Conservation (phyloP, 495 filamentous ascomycete genomes). For the Podospora pseudopauciseta region DNA sequence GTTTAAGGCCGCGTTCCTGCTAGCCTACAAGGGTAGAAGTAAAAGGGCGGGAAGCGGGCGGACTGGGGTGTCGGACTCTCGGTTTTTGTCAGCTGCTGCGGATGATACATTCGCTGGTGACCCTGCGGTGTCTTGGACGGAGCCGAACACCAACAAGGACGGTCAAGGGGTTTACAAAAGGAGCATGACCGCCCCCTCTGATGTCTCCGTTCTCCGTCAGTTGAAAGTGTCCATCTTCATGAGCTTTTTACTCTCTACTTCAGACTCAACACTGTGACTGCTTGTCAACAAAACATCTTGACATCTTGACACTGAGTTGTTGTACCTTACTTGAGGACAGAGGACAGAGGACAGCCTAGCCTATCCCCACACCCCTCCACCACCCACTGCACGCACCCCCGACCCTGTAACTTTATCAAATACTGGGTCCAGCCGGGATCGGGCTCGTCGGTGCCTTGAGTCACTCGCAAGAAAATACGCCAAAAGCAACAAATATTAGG, state of each 20-base stretch:
- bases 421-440: slow-evolving; percentile 7
- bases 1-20: neutral
- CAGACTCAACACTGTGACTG: neutral
- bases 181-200: slow-evolving; percentile 19
- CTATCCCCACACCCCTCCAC: neutral
- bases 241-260: neutral
- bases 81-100: slow-evolving; percentile 35
- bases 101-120: slow-evolving; percentile 33
- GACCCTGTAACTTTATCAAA: slow-evolving; percentile 9
- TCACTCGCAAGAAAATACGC: slow-evolving; percentile 31
- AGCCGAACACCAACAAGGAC: slow-evolving; percentile 28
- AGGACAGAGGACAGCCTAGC: neutral
- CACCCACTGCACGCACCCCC: slow-evolving; percentile 15
- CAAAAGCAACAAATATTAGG: slow-evolving; percentile 28
- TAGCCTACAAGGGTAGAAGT: slow-evolving; percentile 16
- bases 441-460: slow-evolving; percentile 27
- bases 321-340: neutral
- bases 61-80: slow-evolving; percentile 22
- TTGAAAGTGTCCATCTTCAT: neutral
- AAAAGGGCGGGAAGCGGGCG: slow-evolving; percentile 8
- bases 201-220: slow-evolving; percentile 7
- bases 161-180: slow-evolving; percentile 31
- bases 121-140: slow-evolving; percentile 26
- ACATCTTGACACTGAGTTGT: too few species aligned
- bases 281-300: neutral